A percentile compares a stretch with the other conserved stretches of the same genome.
Conservation (phyloP, 2,329 filamentous ascomycete species). For the Aspergillus viridinutans region DNA sequence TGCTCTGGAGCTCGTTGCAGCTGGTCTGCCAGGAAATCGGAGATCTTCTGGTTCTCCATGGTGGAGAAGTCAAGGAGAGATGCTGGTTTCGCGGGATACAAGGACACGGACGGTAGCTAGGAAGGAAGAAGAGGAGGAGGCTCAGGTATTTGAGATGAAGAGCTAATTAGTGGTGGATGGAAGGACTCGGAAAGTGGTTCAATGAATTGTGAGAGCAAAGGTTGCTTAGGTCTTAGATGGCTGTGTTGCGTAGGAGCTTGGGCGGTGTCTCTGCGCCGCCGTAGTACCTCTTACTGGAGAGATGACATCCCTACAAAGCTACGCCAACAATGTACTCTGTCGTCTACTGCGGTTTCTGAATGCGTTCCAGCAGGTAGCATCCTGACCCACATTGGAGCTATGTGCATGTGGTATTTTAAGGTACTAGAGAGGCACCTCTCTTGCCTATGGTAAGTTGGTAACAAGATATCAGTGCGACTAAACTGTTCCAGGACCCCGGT, state of each 20-base stretch:
- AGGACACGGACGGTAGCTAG: not conserved
- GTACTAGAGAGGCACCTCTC: too few species aligned
- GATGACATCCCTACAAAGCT: conserved; percentile 7
- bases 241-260: conserved; percentile 18
- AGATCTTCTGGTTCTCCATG: conserved; percentile 85
- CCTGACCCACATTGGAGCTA: not conserved
- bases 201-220: not conserved
- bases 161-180: not conserved
- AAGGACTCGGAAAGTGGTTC: not conserved
- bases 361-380: not conserved
- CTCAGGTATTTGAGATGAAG: not conserved
- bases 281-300: conserved; percentile 8
- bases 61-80: conserved; percentile 18
- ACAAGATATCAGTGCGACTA: not conserved
- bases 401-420: not conserved
- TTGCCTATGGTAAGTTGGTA: too few species aligned
- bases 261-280: conserved; percentile 24
- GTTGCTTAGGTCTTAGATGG: conserved; percentile 5
- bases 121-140: conserved; percentile 2
- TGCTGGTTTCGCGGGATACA: not conserved
- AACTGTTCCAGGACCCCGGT: not conserved
- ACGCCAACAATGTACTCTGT: not conserved
- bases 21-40: conserved; percentile 87
- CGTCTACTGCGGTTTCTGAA: not conserved
- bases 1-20: conserved; percentile 83